phyloP scores from a whole-genome alignment of 768 basidiomycete species.

The Pisolithus orientalis region DNA sequence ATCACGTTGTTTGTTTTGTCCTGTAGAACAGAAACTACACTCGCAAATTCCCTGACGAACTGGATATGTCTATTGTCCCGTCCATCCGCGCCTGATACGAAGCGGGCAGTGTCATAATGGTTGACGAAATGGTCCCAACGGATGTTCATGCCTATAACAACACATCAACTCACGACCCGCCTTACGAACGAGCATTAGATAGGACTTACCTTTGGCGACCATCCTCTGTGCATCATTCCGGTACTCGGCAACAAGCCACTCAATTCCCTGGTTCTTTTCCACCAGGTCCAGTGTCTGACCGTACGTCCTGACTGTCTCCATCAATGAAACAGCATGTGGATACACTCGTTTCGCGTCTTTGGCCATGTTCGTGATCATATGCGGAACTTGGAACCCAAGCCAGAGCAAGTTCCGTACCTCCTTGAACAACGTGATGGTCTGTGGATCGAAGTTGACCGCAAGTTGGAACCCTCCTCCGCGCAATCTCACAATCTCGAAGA shows the following conservation, averaged over 20 bases:
- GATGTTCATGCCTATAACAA: slow-evolving; percentile 74
- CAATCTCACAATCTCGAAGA: slow-evolving; percentile 85
- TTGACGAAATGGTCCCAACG: slow-evolving; percentile 97
- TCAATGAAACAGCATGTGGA: slow-evolving; percentile 93
- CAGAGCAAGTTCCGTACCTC: slow-evolving; percentile 94
- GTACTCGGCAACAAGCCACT: slow-evolving; percentile 92
- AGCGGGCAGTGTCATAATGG: slow-evolving; percentile 81
- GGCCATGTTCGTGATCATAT: slow-evolving; percentile 92
- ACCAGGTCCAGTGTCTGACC: slow-evolving; percentile 91
- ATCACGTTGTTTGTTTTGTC: slow-evolving; percentile 95
- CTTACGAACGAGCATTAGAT: not conserved
- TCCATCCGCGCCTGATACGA: slow-evolving; percentile 66
- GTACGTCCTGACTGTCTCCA: slow-evolving; percentile 99
- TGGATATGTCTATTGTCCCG: slow-evolving; percentile 85
- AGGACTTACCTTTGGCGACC: slow-evolving; percentile 71
- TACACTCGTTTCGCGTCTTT: slow-evolving; percentile 99
- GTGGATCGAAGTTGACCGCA: slow-evolving; percentile 95
- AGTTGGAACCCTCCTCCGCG: slow-evolving; percentile 77
- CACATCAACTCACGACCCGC: not conserved
- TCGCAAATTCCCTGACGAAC: slow-evolving; percentile 93
- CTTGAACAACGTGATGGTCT: slow-evolving; percentile 98
- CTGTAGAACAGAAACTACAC: slow-evolving; percentile 86
- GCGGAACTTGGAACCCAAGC: slow-evolving; percentile 94
- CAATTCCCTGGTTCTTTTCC: slow-evolving; percentile 85
- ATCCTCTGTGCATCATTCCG: slow-evolving; percentile 90